phyloP scores from a whole-genome alignment of 495 filamentous ascomycete genomes.

The Aspergillus nidulans region DNA sequence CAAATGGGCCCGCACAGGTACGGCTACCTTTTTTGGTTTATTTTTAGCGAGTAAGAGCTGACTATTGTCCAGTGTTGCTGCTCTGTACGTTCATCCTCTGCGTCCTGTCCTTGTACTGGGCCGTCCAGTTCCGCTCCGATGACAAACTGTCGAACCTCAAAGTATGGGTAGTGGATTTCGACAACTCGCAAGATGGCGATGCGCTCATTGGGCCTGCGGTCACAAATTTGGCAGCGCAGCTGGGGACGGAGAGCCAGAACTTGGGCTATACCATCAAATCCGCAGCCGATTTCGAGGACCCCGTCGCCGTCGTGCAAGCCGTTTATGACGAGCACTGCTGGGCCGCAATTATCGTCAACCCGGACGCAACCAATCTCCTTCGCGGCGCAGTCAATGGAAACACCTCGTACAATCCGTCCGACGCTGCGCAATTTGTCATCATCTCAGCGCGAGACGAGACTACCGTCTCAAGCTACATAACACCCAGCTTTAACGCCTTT shows the following conservation, averaged over 20 bases:
- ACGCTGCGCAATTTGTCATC: conserved; percentile 56
- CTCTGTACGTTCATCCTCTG: conserved; percentile 50
- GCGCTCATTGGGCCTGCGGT: conserved; percentile 57
- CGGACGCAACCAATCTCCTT: conserved; percentile 61
- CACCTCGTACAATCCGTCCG: conserved; percentile 58
- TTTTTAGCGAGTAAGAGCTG: not conserved
- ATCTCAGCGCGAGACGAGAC: conserved; percentile 56
- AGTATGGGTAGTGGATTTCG: conserved; percentile 65
- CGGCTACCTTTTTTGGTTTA: not conserved
- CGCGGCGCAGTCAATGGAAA: conserved; percentile 56
- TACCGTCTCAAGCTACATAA: conserved; percentile 49
- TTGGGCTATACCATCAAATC: conserved; percentile 49
- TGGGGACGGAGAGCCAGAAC: not conserved
- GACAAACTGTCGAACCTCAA: conserved; percentile 43
- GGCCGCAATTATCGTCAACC: conserved; percentile 61
- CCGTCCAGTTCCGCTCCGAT: conserved; percentile 47
- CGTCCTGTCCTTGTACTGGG: conserved; percentile 61
- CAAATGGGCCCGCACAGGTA: conserved; percentile 31
- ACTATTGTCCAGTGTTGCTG: conserved; percentile 41
- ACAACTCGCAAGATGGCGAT: conserved; percentile 49
- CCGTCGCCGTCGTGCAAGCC: conserved; percentile 53
- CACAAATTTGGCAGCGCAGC: conserved; percentile 27
- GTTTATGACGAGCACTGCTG: conserved; percentile 61
- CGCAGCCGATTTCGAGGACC: conserved; percentile 53
- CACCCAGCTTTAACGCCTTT: conserved; percentile 45